These are phyloP conservation scores for Hippophae rhamnoides DNA, from an alignment of 306 rosid genomes.

Conservation along the genomic window DNA sequence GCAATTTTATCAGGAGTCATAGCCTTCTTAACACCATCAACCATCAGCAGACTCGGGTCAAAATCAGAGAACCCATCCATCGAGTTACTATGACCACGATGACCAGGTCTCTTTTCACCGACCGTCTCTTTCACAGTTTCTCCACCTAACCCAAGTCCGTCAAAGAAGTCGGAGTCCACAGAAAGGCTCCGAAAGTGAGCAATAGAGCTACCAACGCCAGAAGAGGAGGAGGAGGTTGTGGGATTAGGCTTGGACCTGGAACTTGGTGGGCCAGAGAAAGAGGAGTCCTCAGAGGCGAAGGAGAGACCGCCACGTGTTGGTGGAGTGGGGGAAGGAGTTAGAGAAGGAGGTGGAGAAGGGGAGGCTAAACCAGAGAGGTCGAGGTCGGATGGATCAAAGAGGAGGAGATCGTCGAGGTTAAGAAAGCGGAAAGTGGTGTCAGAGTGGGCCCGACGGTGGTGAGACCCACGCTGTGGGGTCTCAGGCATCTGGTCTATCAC, in stretches of 20 bases:
- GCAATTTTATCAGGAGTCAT: conserved; percentile 85
- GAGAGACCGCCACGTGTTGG: conserved; percentile 15
- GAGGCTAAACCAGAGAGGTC: conserved; percentile 65
- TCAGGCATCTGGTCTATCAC: conserved; percentile 75
- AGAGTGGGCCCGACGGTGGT: conserved; percentile 92
- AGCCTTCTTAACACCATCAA: conserved; percentile 61
- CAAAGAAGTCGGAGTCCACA: conserved; percentile 87
- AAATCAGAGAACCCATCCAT: conserved; percentile 72
- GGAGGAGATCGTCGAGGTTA: conserved; percentile 79
- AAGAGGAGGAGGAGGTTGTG: conserved; percentile 2
- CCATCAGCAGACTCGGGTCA: conserved; percentile 24
- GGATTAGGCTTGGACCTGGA: conserved; percentile 16
- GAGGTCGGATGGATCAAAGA: conserved; percentile 84
- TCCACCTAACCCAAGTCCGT: conserved; percentile 37
- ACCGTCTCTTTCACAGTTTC: conserved; percentile 19
- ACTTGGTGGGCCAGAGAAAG: conserved; percentile 21
- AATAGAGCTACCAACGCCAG: neutral
- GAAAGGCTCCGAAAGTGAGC: conserved; percentile 67
- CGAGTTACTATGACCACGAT: conserved; percentile 72
- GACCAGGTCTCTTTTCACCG: conserved; percentile 39
- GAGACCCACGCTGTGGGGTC: conserved; percentile 51
- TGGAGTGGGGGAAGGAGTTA: conserved; percentile 3
- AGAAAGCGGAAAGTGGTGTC: conserved; percentile 75
- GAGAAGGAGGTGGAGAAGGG: conserved; percentile 27
- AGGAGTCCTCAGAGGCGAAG: conserved; percentile 44